A percentile compares a stretch with the other conserved stretches of the same genome.
Conservation (phyloP, 192 early-diverging fungal genomes). For the Dispira simplex region DNA sequence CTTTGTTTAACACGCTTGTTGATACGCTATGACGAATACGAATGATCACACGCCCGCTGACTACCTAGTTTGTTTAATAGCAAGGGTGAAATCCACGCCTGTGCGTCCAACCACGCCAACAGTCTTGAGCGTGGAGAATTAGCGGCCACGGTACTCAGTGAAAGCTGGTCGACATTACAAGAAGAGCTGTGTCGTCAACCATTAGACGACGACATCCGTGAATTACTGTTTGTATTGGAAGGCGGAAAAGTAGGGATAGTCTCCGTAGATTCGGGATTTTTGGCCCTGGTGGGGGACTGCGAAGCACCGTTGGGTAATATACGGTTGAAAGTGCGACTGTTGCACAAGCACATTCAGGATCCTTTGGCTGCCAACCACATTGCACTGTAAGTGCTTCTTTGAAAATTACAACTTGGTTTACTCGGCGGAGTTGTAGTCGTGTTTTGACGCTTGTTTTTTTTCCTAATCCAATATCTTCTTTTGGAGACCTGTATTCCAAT, state of each 20-base stretch:
- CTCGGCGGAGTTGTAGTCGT: too few species aligned
- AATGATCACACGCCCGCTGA: not conserved
- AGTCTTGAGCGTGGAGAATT: not conserved
- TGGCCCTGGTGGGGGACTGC: not conserved
- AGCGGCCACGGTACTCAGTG: slow-evolving; percentile 2
- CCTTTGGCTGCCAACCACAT: slow-evolving; percentile 1
- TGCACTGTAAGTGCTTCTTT: too few species aligned
- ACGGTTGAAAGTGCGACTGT: slow-evolving; percentile 2
- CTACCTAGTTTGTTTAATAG: not conserved
- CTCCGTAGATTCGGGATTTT: not conserved
- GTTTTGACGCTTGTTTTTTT: too few species aligned
- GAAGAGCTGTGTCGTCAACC: not conserved
- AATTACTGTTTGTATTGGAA: not conserved
- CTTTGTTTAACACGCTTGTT: not conserved
- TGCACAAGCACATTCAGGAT: slow-evolving; percentile 7
- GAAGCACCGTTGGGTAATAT: slow-evolving; percentile 5
- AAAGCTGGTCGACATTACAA: not conserved
- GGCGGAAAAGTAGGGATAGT: not conserved
- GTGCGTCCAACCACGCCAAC: slow-evolving; percentile 10
- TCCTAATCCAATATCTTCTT: too few species aligned
- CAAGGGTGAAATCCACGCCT: slow-evolving; percentile 8
- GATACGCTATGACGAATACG: not conserved
- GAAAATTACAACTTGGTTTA: too few species aligned
- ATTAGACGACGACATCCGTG: not conserved
- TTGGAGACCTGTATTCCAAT: too few species aligned